A percentile compares a stretch with the other conserved stretches of the same genome.
Conservation (phyloP, 2,329 filamentous ascomycete species). For the Fusarium pseudograminearum region DNA sequence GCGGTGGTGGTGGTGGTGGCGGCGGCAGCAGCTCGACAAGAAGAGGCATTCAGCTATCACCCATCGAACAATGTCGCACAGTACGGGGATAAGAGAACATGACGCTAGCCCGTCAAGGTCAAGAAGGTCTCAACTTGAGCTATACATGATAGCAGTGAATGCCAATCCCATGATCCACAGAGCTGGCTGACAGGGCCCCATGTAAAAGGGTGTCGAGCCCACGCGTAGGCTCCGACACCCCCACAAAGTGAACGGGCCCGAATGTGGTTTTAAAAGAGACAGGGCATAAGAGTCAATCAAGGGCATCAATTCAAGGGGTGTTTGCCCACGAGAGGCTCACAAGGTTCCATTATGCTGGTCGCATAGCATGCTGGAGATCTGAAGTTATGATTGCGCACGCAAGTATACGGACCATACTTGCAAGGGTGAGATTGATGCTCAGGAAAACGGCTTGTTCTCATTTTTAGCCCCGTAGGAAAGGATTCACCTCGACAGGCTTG, state of each 20-base stretch:
- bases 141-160: constrained; percentile 28
- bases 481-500: constrained; percentile 15
- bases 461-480: constrained; percentile 21
- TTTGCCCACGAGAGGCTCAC: constrained; percentile 19
- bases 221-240: constrained; percentile 42
- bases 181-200: constrained; percentile 44
- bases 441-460: constrained; percentile 3
- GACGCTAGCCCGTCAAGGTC: constrained; percentile 43
- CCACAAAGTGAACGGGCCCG: constrained; percentile 37
- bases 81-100: constrained; percentile 37
- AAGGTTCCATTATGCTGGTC: constrained; percentile 14
- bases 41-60: constrained; percentile 43
- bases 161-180: constrained; percentile 46
- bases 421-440: constrained; percentile 11
- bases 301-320: constrained; percentile 29
- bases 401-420: not conserved
- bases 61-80: constrained; percentile 42
- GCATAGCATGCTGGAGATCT: constrained; percentile 10
- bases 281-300: constrained; percentile 17
- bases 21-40: constrained; percentile 42
- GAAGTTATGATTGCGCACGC: not conserved
- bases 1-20: constrained; percentile 22
- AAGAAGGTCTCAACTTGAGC: constrained; percentile 43
- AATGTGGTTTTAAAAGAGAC: constrained; percentile 30
- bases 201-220: constrained; percentile 42